Base-by-base conservation (phyloP, 805 yeast genomes). In the Barnettozyma siamensis region DNA sequence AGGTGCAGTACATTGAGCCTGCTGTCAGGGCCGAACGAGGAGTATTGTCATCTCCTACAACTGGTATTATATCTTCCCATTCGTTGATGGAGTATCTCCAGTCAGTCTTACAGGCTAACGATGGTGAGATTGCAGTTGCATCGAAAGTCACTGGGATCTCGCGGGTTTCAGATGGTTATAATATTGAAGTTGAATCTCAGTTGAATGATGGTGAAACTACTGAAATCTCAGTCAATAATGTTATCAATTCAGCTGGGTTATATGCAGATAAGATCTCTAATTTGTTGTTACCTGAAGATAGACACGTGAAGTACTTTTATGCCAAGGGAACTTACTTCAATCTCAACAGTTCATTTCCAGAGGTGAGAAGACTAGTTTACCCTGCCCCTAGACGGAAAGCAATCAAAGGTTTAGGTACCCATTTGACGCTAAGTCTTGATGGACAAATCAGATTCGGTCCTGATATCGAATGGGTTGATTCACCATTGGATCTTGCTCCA, bases 271-370 rank as follows among this genome's bases (percentile, higher is more conserved):
- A 62, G n/a, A 62, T 88, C 1, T 73, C 91, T 12, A 85, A 86
- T 50, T 51, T 83, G 72, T 54, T 88, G 12, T 63, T 86, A 2
- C 94, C 95, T 2, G 39, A 53, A 18, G 77, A 75, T 0, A 63
- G 85, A 30, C 82, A 82, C 24, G 58, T 76, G 33, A 66, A 65
- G 24, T 74, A 81, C 9, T 75, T 69, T 52, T 88, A 75, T 57
- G 96, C 91, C 11, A 89, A 87, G 60, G 97, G 97, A 0, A 85
- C 80, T 48, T 88, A 89, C 59, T 89, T 73, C 54, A 65, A 81
- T 4, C 78, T 76, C 45, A 71, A 70, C 21, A 58, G 69, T 2
- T 64, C 70, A 4, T 56, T 58, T 13, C 80, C 83, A 1, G 66
- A 70, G 17, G 76, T 80, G 4, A 57, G 66, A 40, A 64, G 86